Conservation (phyloP, 345 rosid genomes). For the Crucihimalaya himalaica region DNA sequence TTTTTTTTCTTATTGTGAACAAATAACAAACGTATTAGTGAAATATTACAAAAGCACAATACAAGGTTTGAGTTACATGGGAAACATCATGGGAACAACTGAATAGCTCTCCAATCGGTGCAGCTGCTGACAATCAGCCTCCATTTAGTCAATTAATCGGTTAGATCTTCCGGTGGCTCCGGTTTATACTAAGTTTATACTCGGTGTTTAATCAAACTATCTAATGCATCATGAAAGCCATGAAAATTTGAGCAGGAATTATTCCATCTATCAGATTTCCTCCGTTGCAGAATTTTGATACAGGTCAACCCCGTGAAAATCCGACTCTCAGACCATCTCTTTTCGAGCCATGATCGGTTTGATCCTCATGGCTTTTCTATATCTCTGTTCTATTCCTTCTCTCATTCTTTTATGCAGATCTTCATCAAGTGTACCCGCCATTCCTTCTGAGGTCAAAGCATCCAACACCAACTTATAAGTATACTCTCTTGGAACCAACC, state of each 20-base stretch:
- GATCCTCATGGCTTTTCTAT: constrained; percentile 53
- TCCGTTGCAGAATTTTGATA: background rate
- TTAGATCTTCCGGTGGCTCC: constrained; percentile 53
- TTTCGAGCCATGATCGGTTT: constrained; percentile 54
- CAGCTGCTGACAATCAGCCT: constrained; percentile 16
- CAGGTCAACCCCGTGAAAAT: background rate
- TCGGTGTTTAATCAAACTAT: background rate
- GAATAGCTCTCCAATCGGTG: background rate
- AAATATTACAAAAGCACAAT: constrained; percentile 19
- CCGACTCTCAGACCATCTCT: background rate
- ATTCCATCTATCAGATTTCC: constrained; percentile 5
- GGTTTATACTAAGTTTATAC: background rate
- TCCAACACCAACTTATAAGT: constrained; percentile 73
- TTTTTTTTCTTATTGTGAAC: background rate
- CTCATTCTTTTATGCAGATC: constrained; percentile 52
- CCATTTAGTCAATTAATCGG: constrained; percentile 46
- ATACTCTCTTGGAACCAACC: constrained; percentile 77
- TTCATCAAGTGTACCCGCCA: constrained; percentile 41
- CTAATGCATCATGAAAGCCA: constrained; percentile 2
- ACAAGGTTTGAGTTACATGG: constrained; percentile 17
- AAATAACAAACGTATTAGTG: constrained; percentile 14
- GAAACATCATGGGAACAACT: background rate
- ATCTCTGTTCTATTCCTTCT: constrained; percentile 56
- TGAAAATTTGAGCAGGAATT: background rate
- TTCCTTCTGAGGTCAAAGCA: constrained; percentile 47